These are phyloP conservation scores for Hypoxylon lenormandii DNA, from an alignment of 495 filamentous ascomycete species.

Conservation along the genomic window DNA sequence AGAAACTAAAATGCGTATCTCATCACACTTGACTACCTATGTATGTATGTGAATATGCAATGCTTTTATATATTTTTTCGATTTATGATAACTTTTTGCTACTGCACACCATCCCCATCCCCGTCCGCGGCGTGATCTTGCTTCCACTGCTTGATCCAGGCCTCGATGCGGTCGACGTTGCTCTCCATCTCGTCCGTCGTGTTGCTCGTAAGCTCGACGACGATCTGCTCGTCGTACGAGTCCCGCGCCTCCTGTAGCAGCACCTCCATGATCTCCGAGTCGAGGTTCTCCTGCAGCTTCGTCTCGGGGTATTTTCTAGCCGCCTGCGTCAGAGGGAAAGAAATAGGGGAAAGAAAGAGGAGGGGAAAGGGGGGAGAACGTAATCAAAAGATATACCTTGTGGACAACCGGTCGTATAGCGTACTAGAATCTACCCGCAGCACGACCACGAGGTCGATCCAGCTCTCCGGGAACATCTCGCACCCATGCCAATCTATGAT, in stretches of 20 bases:
- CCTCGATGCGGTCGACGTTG: slow-evolving; percentile 84
- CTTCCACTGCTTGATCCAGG: slow-evolving; percentile 86
- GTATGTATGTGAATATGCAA: not conserved
- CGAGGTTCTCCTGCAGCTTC: slow-evolving; percentile 95
- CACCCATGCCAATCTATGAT: slow-evolving; percentile 99
- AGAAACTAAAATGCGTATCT: slow-evolving; percentile 25
- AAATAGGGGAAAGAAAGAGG: not conserved
- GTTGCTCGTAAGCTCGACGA: slow-evolving; percentile 90
- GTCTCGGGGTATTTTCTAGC: slow-evolving; percentile 78
- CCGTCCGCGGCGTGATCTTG: slow-evolving; percentile 61
- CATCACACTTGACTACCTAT: slow-evolving; percentile 23
- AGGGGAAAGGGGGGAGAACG: slow-evolving; percentile 2
- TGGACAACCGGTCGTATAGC: slow-evolving; percentile 85
- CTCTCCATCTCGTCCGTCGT: slow-evolving; percentile 82
- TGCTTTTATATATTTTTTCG: not conserved
- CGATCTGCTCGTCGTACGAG: slow-evolving; percentile 85
- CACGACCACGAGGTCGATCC: slow-evolving; percentile 96
- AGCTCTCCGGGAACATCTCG: slow-evolving; percentile 91
- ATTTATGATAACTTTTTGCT: not conserved
- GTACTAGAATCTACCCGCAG: slow-evolving; percentile 80
- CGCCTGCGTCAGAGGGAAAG: slow-evolving; percentile 6
- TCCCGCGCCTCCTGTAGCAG: slow-evolving; percentile 89
- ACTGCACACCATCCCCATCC: slow-evolving; percentile 4
- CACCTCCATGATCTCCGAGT: slow-evolving; percentile 97
- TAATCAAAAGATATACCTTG: slow-evolving; percentile 62